Evolutionary conservation across 352 stramenopile genomes (phyloP).

Genomic region (Globisporangium okanoganense): DNA sequence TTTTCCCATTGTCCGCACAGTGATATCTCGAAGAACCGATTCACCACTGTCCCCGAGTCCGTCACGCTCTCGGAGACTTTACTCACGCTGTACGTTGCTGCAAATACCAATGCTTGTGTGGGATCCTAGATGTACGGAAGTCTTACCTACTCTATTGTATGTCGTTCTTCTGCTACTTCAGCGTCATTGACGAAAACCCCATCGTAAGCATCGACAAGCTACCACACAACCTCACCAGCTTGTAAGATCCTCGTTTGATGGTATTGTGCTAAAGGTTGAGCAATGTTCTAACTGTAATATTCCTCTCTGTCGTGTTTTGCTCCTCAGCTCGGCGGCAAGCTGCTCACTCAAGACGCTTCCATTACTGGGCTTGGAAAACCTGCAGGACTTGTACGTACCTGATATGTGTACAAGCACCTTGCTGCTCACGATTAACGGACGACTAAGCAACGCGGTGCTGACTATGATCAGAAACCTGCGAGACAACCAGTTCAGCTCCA

Average conservation of each 20-base stretch:
- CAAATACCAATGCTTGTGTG: too few relatives aligned
- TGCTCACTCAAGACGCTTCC: constrained; percentile 4
- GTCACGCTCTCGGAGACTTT: constrained; percentile 8
- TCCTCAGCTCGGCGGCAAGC: neutral
- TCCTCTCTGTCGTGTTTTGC: neutral
- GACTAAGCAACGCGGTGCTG: neutral
- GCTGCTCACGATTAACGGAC: neutral
- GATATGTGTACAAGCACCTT: neutral
- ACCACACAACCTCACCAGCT: constrained; percentile 6
- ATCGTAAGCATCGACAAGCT: constrained; percentile 1
- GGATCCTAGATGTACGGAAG: too few relatives aligned
- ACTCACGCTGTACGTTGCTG: constrained; percentile 2
- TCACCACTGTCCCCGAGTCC: constrained; percentile 1
- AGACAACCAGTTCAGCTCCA: constrained; percentile 6
- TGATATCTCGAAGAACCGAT: constrained; percentile 8
- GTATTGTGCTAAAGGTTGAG: too few relatives aligned
- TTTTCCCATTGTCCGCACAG: neutral
- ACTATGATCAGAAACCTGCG: constrained; percentile 1
- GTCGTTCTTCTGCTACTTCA: too few relatives aligned
- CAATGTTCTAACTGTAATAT: too few relatives aligned
- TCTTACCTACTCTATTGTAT: too few relatives aligned
- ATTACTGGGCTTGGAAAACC: neutral
- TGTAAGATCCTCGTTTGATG: too few relatives aligned
- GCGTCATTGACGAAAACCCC: constrained; percentile 11
- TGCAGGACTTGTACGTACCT: constrained; percentile 6